A percentile compares a stretch with the other conserved stretches of the same genome.
These are phyloP conservation scores for Mikania micrantha DNA, from an alignment of 129 eudicot species.

Conservation along the genomic window DNA sequence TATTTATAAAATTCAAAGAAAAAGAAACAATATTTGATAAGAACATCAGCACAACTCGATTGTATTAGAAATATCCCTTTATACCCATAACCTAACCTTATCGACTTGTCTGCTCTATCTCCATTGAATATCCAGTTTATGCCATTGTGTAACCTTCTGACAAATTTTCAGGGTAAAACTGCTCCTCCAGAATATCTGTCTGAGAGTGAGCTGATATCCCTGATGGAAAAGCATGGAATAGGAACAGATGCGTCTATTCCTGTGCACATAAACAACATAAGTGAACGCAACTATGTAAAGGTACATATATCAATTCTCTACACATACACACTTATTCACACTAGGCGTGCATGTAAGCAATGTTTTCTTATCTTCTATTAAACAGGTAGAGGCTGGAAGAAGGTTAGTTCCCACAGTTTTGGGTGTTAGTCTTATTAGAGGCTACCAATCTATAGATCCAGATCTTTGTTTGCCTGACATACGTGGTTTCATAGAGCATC, in stretches of 20 bases:
- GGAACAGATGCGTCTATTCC: conserved; percentile 97
- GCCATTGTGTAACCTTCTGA: background rate
- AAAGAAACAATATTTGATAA: background rate
- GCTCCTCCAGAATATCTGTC: conserved; percentile 83
- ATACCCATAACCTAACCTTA: background rate
- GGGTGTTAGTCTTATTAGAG: conserved; percentile 79
- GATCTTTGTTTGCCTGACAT: conserved; percentile 94
- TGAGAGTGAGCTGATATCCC: conserved; percentile 85
- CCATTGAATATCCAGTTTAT: background rate
- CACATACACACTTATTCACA: background rate
- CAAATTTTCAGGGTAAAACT: conserved; percentile 60
- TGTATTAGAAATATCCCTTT: background rate
- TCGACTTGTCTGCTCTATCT: background rate
- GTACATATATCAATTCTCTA: conserved; percentile 27
- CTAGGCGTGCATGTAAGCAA: background rate
- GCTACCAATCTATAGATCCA: conserved; percentile 90
- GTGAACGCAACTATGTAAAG: conserved; percentile 95
- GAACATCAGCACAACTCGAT: background rate
- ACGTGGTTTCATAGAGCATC: conserved; percentile 87
- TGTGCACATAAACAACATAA: conserved; percentile 88
- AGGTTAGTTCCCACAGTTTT: conserved; percentile 81
- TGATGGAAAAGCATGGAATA: conserved; percentile 92
- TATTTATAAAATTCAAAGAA: background rate
- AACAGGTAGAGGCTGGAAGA: conserved; percentile 87
- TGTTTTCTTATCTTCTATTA: background rate